A percentile compares a stretch with the other conserved stretches of the same genome.
Conservation (phyloP, 2,329 filamentous ascomycete species). For the Phialophora verrucosa region DNA sequence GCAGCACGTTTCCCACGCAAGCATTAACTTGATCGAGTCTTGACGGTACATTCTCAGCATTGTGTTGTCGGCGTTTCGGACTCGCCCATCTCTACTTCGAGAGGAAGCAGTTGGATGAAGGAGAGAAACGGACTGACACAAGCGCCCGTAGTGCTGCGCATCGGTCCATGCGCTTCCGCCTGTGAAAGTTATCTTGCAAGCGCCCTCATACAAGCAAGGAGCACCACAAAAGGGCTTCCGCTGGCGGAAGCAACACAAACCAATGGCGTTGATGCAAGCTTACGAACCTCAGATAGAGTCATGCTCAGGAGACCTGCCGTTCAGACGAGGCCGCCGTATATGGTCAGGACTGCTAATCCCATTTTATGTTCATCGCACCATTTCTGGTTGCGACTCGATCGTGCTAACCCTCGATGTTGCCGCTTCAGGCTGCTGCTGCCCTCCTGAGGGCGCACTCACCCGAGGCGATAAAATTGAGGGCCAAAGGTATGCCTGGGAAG, state of each 20-base stretch:
- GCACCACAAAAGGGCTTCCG: constrained; percentile 1
- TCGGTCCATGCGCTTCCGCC: constrained; percentile 42
- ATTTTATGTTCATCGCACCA: background rate
- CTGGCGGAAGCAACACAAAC: constrained; percentile 25
- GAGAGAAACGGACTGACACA: constrained; percentile 53
- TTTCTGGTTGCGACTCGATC: constrained; percentile 8
- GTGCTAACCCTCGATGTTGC: constrained; percentile 55
- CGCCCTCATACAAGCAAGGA: constrained; percentile 24
- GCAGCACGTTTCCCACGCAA: constrained; percentile 98
- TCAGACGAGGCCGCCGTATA: constrained; percentile 27
- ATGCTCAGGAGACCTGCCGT: constrained; percentile 9
- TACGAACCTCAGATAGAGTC: constrained; percentile 41
- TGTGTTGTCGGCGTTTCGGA: constrained; percentile 45
- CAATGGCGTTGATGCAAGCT: constrained; percentile 39
- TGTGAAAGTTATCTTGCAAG: background rate
- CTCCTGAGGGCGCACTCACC: constrained; percentile 68
- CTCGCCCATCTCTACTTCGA: constrained; percentile 41
- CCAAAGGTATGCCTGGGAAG: constrained; percentile 72
- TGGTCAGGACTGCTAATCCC: constrained; percentile 16
- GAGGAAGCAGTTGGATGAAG: constrained; percentile 59
- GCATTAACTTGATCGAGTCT: constrained; percentile 99
- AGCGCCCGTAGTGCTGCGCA: constrained; percentile 83
- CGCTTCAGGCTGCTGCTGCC: constrained; percentile 58
- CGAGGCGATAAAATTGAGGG: constrained; percentile 88
- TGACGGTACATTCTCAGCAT: constrained; percentile 94